phyloP scores from a whole-genome alignment of 2,329 filamentous ascomycete genomes.

The Ceratocystis diversiconidia region DNA sequence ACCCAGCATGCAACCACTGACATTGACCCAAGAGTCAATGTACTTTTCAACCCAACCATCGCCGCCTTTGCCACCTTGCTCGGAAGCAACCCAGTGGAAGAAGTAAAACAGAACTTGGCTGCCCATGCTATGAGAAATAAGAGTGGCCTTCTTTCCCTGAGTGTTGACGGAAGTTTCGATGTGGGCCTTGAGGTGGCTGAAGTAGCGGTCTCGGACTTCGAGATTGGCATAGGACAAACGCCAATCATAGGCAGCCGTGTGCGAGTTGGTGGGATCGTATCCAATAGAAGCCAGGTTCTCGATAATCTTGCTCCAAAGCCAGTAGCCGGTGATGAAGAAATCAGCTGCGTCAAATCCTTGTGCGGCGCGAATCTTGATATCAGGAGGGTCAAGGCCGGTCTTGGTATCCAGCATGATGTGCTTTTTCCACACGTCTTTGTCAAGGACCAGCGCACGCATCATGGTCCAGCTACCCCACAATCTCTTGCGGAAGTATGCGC shows the following conservation, averaged over 20 bases:
- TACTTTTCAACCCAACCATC: slow-evolving; percentile 79
- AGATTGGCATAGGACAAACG: slow-evolving; percentile 79
- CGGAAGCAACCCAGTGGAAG: slow-evolving; percentile 65
- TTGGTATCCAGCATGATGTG: slow-evolving; percentile 93
- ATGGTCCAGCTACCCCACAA: slow-evolving; percentile 98
- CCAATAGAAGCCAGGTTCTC: slow-evolving; percentile 93
- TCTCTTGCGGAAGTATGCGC: slow-evolving; percentile 84
- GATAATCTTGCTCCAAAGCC: slow-evolving; percentile 98
- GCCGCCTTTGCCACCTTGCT: slow-evolving; percentile 66
- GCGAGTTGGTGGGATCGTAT: slow-evolving; percentile 73
- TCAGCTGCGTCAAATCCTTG: slow-evolving; percentile 97
- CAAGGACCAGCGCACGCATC: slow-evolving; percentile 87
- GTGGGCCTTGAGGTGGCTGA: slow-evolving; percentile 75
- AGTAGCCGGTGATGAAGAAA: slow-evolving; percentile 84
- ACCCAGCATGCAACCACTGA: slow-evolving; percentile 94
- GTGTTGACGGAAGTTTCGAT: slow-evolving; percentile 72
- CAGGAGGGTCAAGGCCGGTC: slow-evolving; percentile 80
- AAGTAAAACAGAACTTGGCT: slow-evolving; percentile 85
- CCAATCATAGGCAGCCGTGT: slow-evolving; percentile 74
- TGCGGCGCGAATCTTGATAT: slow-evolving; percentile 78
- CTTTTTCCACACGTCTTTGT: slow-evolving; percentile 87
- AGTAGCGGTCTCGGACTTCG: slow-evolving; percentile 84
- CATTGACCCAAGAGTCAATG: slow-evolving; percentile 94
- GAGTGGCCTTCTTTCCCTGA: slow-evolving; percentile 62
- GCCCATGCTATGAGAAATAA: slow-evolving; percentile 95